Conservation (phyloP, 2,329 filamentous ascomycete species). For the Onygenales sp. region DNA sequence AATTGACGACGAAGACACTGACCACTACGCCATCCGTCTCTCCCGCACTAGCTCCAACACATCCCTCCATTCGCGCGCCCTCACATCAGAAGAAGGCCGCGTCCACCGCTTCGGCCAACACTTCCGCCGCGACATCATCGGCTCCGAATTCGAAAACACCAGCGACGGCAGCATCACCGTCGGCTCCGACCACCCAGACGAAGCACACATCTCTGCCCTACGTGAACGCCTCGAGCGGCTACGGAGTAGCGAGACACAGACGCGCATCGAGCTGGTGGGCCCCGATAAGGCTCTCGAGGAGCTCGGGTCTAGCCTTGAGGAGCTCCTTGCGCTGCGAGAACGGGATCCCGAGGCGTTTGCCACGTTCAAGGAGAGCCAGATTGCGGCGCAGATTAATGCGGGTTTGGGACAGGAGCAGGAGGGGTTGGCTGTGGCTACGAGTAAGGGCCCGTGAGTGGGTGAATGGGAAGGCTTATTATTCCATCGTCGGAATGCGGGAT, state of each 20-base stretch:
- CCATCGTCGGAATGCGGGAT: too few relatives aligned
- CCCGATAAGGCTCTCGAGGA: conserved; percentile 32
- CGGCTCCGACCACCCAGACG: conserved; percentile 24
- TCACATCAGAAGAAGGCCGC: conserved; percentile 59
- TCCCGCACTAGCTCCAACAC: conserved; percentile 57
- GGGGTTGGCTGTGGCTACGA: background rate
- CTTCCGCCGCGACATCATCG: conserved; percentile 53
- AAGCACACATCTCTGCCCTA: conserved; percentile 37
- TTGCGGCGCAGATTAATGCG: conserved; percentile 38
- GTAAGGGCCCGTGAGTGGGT: too few relatives aligned
- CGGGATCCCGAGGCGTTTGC: conserved; percentile 37
- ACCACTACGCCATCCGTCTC: conserved; percentile 38
- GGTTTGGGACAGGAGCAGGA: conserved; percentile 18
- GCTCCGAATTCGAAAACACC: conserved; percentile 31
- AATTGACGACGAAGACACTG: conserved; percentile 33
- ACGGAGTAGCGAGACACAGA: conserved; percentile 32
- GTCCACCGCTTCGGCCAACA: conserved; percentile 60
- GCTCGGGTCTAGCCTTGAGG: conserved; percentile 36
- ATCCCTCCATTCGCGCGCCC: conserved; percentile 55
- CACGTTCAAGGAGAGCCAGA: conserved; percentile 35
- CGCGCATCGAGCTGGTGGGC: conserved; percentile 28
- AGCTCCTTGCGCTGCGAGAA: conserved; percentile 32
- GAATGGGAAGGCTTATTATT: too few relatives aligned
- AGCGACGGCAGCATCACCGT: conserved; percentile 8
- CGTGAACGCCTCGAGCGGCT: conserved; percentile 35